Conservation (phyloP, 495 filamentous ascomycete genomes). For the Darksidea phi region DNA sequence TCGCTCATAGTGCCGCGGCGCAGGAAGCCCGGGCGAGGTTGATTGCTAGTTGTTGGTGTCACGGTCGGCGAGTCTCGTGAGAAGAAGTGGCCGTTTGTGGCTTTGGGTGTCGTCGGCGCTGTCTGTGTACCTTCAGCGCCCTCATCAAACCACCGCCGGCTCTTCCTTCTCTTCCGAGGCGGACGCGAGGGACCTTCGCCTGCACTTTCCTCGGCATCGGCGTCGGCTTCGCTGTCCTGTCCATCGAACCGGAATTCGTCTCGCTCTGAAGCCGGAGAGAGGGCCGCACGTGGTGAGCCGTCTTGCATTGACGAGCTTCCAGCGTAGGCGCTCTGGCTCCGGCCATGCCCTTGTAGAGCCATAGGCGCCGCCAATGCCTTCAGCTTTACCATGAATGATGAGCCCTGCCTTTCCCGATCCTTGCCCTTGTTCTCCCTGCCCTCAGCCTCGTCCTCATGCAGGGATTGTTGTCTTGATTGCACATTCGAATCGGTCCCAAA, state of each 20-base stretch:
- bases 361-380: slow-evolving; percentile 44
- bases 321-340: slow-evolving; percentile 40
- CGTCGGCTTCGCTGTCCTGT: slow-evolving; percentile 41
- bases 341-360: slow-evolving; percentile 38
- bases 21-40: slow-evolving; percentile 54
- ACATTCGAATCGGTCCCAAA: slow-evolving; percentile 23
- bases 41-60: slow-evolving; percentile 19
- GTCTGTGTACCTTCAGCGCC: slow-evolving; percentile 47
- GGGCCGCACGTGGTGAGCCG: slow-evolving; percentile 13
- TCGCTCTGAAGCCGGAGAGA: slow-evolving; percentile 35
- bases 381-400: slow-evolving; percentile 44
- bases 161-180: slow-evolving; percentile 39
- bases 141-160: slow-evolving; percentile 34
- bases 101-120: slow-evolving; percentile 62
- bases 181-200: slow-evolving; percentile 38
- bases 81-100: slow-evolving; percentile 35
- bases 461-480: slow-evolving; percentile 35
- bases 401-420: slow-evolving; percentile 34
- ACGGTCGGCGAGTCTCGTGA: slow-evolving; percentile 31
- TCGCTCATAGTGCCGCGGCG: slow-evolving; percentile 71
- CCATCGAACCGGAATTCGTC: slow-evolving; percentile 32
- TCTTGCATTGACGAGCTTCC: slow-evolving; percentile 36
- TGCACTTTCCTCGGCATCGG: slow-evolving; percentile 46
- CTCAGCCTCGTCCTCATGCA: slow-evolving; percentile 37
- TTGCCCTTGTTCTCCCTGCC: slow-evolving; percentile 33